These are phyloP conservation scores for Saccharomycopsis sp. DNA, from an alignment of 805 yeast genomes.

Conservation along the genomic window DNA sequence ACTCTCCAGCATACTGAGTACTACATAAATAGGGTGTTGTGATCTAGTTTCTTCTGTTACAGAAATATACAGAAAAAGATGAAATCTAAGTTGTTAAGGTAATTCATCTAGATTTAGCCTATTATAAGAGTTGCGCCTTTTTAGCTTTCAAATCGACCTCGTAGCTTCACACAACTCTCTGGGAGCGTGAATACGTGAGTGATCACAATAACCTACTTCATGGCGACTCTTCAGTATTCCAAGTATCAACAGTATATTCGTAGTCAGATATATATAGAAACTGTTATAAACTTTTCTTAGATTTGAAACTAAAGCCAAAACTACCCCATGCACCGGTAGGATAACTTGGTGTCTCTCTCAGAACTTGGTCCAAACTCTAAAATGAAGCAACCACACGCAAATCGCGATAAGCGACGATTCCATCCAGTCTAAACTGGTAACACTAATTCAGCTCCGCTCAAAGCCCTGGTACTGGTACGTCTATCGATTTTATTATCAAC, in stretches of 20 bases:
- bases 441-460: not conserved
- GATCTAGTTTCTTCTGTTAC: not conserved
- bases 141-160: too few species aligned
- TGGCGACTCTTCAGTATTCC: not conserved
- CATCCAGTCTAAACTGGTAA: not conserved
- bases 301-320: not conserved
- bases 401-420: not conserved
- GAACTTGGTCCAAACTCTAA: not conserved
- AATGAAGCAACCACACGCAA: not conserved
- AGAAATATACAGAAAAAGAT: not conserved
- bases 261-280: not conserved
- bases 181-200: too few species aligned
- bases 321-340: not conserved
- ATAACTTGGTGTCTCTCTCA: not conserved
- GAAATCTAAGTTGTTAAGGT: not conserved
- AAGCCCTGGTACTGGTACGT: too few species aligned
- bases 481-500: too few species aligned
- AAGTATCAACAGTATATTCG: not conserved
- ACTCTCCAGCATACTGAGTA: not conserved
- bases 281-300: not conserved
- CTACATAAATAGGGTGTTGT: not conserved
- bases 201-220: too few species aligned
- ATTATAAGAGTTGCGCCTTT: too few species aligned
- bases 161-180: too few species aligned
- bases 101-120: not conserved